A percentile compares a stretch with the other conserved stretches of the same genome.
These are phyloP conservation scores for Pythium sp. DNA, from an alignment of 352 stramenopile species.

Conservation along the genomic window DNA sequence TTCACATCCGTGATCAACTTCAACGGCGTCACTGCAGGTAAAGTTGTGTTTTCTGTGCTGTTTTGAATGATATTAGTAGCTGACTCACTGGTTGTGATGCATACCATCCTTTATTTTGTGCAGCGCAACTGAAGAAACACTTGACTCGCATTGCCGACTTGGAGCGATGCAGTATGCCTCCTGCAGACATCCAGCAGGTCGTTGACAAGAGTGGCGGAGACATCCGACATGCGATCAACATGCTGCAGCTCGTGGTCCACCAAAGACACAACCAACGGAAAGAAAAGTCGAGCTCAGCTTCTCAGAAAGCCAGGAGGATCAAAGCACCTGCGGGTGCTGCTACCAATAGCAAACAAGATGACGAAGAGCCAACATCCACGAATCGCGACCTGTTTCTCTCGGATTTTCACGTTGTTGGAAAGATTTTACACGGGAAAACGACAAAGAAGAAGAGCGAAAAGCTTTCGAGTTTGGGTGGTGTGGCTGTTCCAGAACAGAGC, in stretches of 20 bases:
- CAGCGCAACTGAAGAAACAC: conserved; percentile 73
- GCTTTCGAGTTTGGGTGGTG: not conserved
- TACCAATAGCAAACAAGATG: not conserved
- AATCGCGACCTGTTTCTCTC: conserved; percentile 74
- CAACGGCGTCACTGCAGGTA: conserved; percentile 74
- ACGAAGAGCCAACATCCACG: conserved; percentile 11
- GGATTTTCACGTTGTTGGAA: conserved; percentile 79
- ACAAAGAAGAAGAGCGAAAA: conserved; percentile 24
- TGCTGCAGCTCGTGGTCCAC: conserved; percentile 44
- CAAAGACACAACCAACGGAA: not conserved
- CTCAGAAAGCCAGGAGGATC: conserved; percentile 1
- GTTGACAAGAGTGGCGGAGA: conserved; percentile 69
- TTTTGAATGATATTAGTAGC: not conserved
- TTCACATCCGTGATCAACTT: conserved; percentile 75
- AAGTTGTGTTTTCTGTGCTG: not conserved
- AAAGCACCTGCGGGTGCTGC: not conserved
- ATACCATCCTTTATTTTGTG: not conserved
- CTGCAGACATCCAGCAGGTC: conserved; percentile 39
- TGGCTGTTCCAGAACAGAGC: not conserved
- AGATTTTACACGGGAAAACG: conserved; percentile 71
- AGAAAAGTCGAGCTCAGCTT: conserved; percentile 17
- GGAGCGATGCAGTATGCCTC: conserved; percentile 29
- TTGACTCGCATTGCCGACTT: conserved; percentile 38
- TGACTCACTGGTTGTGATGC: not conserved
- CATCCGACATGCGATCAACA: conserved; percentile 79